A percentile compares a stretch with the other conserved stretches of the same genome.
Evolutionary conservation across 345 rosid genomes (phyloP).

Genomic region (Capsella bursapastoris): DNA sequence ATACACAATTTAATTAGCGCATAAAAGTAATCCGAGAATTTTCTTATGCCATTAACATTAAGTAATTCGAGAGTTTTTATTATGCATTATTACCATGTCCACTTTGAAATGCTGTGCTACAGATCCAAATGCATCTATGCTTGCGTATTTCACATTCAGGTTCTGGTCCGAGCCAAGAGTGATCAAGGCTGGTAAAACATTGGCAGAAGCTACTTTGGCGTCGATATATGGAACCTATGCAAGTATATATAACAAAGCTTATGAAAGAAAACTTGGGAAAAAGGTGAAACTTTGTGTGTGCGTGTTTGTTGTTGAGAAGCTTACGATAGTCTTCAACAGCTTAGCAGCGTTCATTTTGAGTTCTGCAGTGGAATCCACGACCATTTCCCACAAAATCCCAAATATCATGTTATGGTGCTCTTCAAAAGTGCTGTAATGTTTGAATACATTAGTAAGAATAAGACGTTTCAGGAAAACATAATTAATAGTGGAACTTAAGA

Average conservation of each 20-base stretch:
- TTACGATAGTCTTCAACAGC: conserved; percentile 81
- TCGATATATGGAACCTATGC: conserved; percentile 77
- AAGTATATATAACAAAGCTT: conserved; percentile 27
- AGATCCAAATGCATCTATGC: conserved; percentile 97
- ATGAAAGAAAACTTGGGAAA: background rate
- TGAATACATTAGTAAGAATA: conserved; percentile 35
- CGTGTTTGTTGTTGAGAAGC: conserved; percentile 44
- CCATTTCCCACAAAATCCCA: conserved; percentile 95
- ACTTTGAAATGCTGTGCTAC: conserved; percentile 95
- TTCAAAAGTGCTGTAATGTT: conserved; percentile 72
- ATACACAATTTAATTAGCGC: conserved; percentile 37
- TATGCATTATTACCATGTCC: conserved; percentile 63
- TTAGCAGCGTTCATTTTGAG: conserved; percentile 82
- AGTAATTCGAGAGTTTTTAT: background rate
- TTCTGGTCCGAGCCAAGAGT: conserved; percentile 98
- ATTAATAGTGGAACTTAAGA: conserved; percentile 11
- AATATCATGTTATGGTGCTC: conserved; percentile 85
- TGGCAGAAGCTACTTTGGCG: conserved; percentile 80
- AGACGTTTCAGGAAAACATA: conserved; percentile 30
- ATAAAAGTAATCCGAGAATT: background rate
- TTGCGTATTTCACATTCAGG: conserved; percentile 85
- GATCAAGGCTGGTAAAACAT: conserved; percentile 87
- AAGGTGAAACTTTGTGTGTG: conserved; percentile 28
- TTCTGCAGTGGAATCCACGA: conserved; percentile 75
- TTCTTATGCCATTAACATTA: conserved; percentile 1